Evolutionary conservation across 441 rosid genomes (phyloP).

Genomic region (Aquilaria agallochum): DNA sequence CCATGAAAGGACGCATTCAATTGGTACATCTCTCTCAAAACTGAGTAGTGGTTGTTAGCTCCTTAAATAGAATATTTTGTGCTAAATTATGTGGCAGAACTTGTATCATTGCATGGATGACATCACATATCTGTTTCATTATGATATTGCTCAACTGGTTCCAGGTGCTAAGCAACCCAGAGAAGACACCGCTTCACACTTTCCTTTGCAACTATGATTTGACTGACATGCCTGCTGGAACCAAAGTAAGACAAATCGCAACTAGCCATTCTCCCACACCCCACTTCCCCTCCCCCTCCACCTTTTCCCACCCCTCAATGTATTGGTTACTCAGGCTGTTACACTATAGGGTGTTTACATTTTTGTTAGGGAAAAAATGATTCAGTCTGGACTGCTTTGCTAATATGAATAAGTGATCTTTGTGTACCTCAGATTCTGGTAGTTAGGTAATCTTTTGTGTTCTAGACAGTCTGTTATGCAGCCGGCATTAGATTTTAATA

Average conservation of each 20-base stretch:
- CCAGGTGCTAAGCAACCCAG: slow-evolving; percentile 98
- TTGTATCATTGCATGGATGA: not conserved
- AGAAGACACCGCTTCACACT: slow-evolving; percentile 94
- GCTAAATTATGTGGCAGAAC: not conserved
- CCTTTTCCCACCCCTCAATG: too few relatives aligned
- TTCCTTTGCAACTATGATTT: slow-evolving; percentile 93
- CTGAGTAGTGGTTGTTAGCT: slow-evolving; percentile 8
- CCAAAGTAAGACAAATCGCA: slow-evolving; percentile 53
- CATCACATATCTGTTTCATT: slow-evolving; percentile 16
- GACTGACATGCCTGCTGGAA: slow-evolving; percentile 94
- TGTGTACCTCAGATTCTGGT: too few relatives aligned
- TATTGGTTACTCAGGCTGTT: too few relatives aligned
- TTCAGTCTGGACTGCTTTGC: too few relatives aligned
- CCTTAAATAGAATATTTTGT: slow-evolving; percentile 6
- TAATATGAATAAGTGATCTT: too few relatives aligned
- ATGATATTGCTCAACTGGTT: slow-evolving; percentile 19
- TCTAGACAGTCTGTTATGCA: too few relatives aligned
- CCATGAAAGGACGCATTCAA: slow-evolving; percentile 96
- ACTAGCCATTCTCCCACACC: not conserved
- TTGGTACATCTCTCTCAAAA: slow-evolving; percentile 47
- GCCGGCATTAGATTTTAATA: too few relatives aligned
- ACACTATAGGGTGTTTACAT: too few relatives aligned
- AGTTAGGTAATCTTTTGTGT: too few relatives aligned
- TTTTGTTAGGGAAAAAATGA: too few relatives aligned
- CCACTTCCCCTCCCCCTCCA: too few relatives aligned